Percentiles rank a stretch among this genome's conserved stretches.
phyloP scores from a whole-genome alignment of 768 basidiomycete species.

The Suillus luteus region DNA sequence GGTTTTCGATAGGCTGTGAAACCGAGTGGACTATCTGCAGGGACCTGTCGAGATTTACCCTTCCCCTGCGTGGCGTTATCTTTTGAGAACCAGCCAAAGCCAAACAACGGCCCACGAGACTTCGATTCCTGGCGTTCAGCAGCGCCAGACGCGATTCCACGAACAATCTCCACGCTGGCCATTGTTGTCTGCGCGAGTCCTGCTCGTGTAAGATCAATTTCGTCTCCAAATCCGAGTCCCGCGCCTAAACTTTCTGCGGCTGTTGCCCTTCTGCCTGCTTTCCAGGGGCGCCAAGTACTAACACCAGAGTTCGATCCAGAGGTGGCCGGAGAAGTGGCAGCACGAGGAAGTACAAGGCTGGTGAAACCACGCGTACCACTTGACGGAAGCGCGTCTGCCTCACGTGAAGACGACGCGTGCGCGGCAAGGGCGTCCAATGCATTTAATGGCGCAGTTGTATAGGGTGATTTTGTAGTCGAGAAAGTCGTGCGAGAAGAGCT shows the following conservation, averaged over 20 bases:
- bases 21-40: conserved; percentile 44
- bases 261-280: conserved; percentile 19
- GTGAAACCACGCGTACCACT: conserved; percentile 62
- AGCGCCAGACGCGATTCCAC: conserved; percentile 44
- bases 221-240: conserved; percentile 41
- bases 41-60: conserved; percentile 12
- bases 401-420: conserved; percentile 30
- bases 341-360: conserved; percentile 52
- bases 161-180: conserved; percentile 81
- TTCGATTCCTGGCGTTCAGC: conserved; percentile 21
- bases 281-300: conserved; percentile 28
- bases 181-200: conserved; percentile 87
- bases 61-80: conserved; percentile 20
- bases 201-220: conserved; percentile 70
- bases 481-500: conserved; percentile 15
- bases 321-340: conserved; percentile 25
- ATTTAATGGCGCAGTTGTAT: conserved; percentile 31
- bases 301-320: conserved; percentile 13
- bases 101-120: conserved; percentile 27
- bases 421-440: conserved; percentile 36
- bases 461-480: conserved; percentile 35
- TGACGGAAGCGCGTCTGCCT: conserved; percentile 34
- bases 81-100: conserved; percentile 34
- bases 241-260: conserved; percentile 27
- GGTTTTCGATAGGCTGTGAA: conserved; percentile 75